phyloP scores from a whole-genome alignment of 306 rosid genomes.

The Corylus heterophylla region DNA sequence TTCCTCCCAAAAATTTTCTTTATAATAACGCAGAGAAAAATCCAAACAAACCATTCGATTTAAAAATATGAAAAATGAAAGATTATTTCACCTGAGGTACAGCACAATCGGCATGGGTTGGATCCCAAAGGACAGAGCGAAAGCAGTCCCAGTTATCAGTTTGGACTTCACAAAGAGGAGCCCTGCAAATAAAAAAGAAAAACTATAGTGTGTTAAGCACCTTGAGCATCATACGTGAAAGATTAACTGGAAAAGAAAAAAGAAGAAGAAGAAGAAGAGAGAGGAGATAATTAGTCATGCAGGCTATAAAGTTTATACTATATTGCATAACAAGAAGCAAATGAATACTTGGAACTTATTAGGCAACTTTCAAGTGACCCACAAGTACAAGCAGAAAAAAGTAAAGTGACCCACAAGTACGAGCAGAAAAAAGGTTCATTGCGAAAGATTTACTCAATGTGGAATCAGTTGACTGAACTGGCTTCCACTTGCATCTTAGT shows the following conservation, averaged over 20 bases:
- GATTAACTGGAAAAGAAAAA: not conserved
- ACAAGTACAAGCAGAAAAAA: not conserved
- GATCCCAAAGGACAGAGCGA: slow-evolving; percentile 52
- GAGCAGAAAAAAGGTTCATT: not conserved
- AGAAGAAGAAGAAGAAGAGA: slow-evolving; percentile 1
- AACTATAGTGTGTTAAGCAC: slow-evolving; percentile 15
- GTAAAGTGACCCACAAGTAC: not conserved
- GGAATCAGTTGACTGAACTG: not conserved
- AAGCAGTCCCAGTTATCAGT: slow-evolving; percentile 60
- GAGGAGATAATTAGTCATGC: not conserved
- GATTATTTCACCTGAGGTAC: slow-evolving; percentile 49
- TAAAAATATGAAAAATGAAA: not conserved
- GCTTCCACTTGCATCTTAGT: not conserved
- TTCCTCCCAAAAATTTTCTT: not conserved
- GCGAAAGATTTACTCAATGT: not conserved
- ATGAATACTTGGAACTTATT: not conserved
- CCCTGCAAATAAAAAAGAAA: slow-evolving; percentile 32
- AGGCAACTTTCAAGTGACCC: not conserved
- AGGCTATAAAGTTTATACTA: not conserved
- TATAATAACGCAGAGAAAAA: not conserved
- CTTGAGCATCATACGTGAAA: not conserved
- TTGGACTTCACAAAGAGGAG: slow-evolving; percentile 57
- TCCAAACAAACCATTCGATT: not conserved
- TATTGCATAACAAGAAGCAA: not conserved
- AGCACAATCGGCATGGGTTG: slow-evolving; percentile 52